Conservation (phyloP, 805 yeast genomes). For the Candida gorgasii region DNA sequence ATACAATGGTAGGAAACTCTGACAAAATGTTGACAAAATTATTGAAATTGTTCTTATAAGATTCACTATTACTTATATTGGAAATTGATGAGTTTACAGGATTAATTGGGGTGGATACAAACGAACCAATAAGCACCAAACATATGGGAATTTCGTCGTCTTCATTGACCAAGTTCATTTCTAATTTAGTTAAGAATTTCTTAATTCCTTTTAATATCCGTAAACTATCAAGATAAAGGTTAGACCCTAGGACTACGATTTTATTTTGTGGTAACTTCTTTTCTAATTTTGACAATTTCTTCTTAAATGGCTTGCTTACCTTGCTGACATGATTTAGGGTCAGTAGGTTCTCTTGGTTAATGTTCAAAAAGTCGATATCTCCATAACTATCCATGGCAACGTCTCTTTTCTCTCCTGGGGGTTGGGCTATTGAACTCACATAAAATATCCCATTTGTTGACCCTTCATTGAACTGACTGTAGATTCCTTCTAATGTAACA, state of each 20-base stretch:
- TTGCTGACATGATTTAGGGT: constrained; percentile 47
- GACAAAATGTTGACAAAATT: constrained; percentile 65
- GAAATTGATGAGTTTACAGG: constrained; percentile 52
- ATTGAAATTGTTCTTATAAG: constrained; percentile 71
- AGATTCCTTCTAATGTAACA: constrained; percentile 82
- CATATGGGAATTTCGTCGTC: constrained; percentile 57
- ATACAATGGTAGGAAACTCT: constrained; percentile 54
- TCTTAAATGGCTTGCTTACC: constrained; percentile 60
- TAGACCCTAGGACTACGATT: constrained; percentile 72
- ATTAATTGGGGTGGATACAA: constrained; percentile 64
- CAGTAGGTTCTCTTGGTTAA: constrained; percentile 30
- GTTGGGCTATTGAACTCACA: constrained; percentile 78
- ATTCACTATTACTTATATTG: constrained; percentile 51
- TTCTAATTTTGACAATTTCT: constrained; percentile 58
- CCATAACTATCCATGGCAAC: constrained; percentile 72
- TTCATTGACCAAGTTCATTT: constrained; percentile 21
- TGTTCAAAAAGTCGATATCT: constrained; percentile 65
- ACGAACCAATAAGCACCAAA: constrained; percentile 82
- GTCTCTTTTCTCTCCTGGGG: constrained; percentile 80
- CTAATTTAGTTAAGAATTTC: constrained; percentile 58
- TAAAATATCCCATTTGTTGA: constrained; percentile 53
- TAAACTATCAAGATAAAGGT: constrained; percentile 63
- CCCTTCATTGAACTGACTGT: constrained; percentile 59
- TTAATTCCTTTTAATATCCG: constrained; percentile 62
- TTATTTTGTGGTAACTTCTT: constrained; percentile 51